Evolutionary conservation across 148 eudicot genomes (phyloP).

Genomic region (Camellia sinensis): DNA sequence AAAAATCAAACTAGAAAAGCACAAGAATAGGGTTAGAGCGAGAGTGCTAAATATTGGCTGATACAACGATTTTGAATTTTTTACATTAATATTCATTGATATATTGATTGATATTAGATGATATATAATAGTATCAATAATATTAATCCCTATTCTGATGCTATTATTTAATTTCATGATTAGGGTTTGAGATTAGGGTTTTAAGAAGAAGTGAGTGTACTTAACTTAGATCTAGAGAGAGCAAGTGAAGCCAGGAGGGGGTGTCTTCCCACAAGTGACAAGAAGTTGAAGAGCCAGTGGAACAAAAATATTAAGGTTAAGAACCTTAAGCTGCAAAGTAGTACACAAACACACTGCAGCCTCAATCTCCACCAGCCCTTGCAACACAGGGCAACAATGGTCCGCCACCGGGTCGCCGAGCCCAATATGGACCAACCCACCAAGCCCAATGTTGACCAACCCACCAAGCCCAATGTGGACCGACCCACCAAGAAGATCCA

Average conservation of each 20-base stretch:
- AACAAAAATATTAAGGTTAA: constrained; percentile 60
- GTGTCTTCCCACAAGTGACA: constrained; percentile 82
- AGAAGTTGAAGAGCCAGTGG: constrained; percentile 90
- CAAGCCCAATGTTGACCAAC: too few species aligned
- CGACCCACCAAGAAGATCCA: constrained; percentile 83
- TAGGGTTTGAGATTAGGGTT: too few species aligned
- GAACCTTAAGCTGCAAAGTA: constrained; percentile 66
- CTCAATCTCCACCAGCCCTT: constrained; percentile 69
- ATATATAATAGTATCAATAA: too few species aligned
- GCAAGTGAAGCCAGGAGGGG: constrained; percentile 94
- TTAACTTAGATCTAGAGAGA: constrained; percentile 37
- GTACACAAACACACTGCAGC: constrained; percentile 91
- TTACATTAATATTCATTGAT: too few species aligned
- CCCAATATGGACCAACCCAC: too few species aligned
- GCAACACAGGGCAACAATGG: constrained; percentile 69
- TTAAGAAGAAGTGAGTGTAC: neutral
- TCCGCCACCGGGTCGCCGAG: constrained; percentile 64
- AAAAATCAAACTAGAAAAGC: neutral
- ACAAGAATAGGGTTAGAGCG: constrained; percentile 5
- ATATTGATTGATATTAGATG: too few species aligned
- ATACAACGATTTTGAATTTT: too few species aligned
- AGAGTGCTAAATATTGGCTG: too few species aligned
- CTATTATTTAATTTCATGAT: too few species aligned
- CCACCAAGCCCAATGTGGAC: constrained; percentile 80
- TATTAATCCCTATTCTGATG: too few species aligned